Evolutionary conservation across 2,329 filamentous ascomycete species (phyloP), one percentile per base, ranked within the genome.

Genomic region (Verticillium klebahnii): DNA sequence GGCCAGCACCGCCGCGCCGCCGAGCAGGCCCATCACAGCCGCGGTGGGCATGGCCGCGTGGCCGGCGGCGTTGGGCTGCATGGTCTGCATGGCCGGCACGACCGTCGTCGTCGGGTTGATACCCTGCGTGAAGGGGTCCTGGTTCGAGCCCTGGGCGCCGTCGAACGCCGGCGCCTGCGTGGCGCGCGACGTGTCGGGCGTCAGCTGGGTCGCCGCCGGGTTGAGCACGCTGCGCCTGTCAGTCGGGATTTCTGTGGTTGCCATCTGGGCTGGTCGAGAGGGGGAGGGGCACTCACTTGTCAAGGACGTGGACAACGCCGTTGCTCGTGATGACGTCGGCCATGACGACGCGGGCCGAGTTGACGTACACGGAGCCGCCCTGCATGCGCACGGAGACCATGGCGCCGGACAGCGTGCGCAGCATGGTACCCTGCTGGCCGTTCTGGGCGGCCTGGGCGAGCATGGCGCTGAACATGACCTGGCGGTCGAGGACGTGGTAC

Each of bases 401-500:
- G 78, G 56, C 80, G 81, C 56, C 78, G 77, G 55, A 91, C 74
- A 59, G 90, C 79, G 70, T 92, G 31, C 79, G 74, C 37, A 91
- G 77, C 58, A 90, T 80, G 31, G 71, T 72, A 2, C 89, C 76
- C 17, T 85, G 72, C 5, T 78, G 71, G 0, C 73, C 69, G 36
- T 74, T 72, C 4, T 77, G 71, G 15, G 88, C 79, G 15, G 77
- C 79, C 45, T 76, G 69, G 58, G 80, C 77, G 9, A 85, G 69
- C 1, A 84, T 86, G 29, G 80, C 83, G 70, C 77, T 80, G 70
- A 87, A 78, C 1, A 76, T 75, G 2, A 83, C 79, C 6, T 77
- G 76, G 36, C 83, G 83, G 62, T 82, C 81, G 15, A 87, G 69
- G n/a, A 86, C 77, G 67, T 88, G 85, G 70, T 88, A 88, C 57